Percentiles rank a stretch among this genome's conserved stretches.
phyloP scores from a whole-genome alignment of 2,329 filamentous ascomycete species.

The Xylariomycetidae sp. region DNA sequence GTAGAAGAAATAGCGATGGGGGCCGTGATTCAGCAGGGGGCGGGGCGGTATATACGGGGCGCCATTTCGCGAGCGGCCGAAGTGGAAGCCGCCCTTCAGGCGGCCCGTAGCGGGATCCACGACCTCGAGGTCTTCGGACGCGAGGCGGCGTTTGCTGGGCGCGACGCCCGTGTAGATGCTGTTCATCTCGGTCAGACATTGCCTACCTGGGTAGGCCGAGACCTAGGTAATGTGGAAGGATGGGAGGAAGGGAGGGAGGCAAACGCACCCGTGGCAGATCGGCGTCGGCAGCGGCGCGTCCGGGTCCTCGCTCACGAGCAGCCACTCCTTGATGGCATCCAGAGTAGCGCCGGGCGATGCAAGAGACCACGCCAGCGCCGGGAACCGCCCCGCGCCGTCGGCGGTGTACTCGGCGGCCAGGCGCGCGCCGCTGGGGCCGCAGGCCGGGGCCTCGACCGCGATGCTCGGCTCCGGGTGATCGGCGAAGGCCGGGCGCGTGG shows the following conservation, averaged over 20 bases:
- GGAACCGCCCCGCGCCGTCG: slow-evolving; percentile 34
- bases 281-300: slow-evolving; percentile 39
- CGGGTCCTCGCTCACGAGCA: slow-evolving; percentile 41
- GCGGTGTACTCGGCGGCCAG: slow-evolving; percentile 32
- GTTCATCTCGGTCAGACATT: background rate
- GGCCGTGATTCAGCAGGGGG: slow-evolving; percentile 43
- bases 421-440: slow-evolving; percentile 30
- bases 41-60: slow-evolving; percentile 38
- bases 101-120: slow-evolving; percentile 20
- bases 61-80: slow-evolving; percentile 35
- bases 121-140: slow-evolving; percentile 31
- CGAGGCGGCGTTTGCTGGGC: slow-evolving; percentile 26
- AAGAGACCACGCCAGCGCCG: slow-evolving; percentile 35
- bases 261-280: slow-evolving; percentile 38
- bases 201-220: background rate
- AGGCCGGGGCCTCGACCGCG: slow-evolving; percentile 32
- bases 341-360: slow-evolving; percentile 20
- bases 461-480: slow-evolving; percentile 30
- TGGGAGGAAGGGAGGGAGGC: too few relatives aligned
- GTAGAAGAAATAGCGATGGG: slow-evolving; percentile 47
- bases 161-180: slow-evolving; percentile 36
- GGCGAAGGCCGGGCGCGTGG: slow-evolving; percentile 29
- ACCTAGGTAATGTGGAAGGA: too few relatives aligned
- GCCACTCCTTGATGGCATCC: slow-evolving; percentile 33
- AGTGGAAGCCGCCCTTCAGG: slow-evolving; percentile 40